Percentiles rank a stretch among this genome's conserved stretches.
These are phyloP conservation scores for Cystobasidium slooffiae DNA, from an alignment of 1,284 basidiomycete species.

Conservation along the genomic window DNA sequence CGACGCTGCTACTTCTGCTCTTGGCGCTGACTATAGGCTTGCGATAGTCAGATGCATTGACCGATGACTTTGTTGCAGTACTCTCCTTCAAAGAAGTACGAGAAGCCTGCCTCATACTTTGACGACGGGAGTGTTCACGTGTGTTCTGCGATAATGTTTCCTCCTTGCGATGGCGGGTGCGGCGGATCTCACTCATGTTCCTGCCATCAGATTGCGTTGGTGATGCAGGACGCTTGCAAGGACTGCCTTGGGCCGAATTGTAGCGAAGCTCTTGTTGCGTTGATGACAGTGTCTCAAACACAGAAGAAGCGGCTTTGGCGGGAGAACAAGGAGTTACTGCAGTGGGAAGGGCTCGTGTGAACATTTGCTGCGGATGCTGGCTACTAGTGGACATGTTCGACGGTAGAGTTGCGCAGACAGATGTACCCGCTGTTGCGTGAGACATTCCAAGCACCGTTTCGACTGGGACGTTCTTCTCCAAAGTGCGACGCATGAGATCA, in stretches of 20 bases:
- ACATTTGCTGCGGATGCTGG: too few species aligned
- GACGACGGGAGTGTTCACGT: neutral
- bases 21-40: neutral
- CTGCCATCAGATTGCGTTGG: neutral
- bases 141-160: neutral
- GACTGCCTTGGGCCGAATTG: neutral
- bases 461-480: neutral
- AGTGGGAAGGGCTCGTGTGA: too few species aligned
- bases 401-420: neutral
- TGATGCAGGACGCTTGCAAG: conserved; percentile 24
- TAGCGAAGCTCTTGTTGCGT: too few species aligned
- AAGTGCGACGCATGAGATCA: conserved; percentile 31
- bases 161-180: neutral
- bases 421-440: neutral
- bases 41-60: neutral
- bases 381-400: too few species aligned
- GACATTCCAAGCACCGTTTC: neutral
- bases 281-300: too few species aligned
- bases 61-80: neutral
- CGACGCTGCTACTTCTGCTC: neutral
- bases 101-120: conserved; percentile 4
- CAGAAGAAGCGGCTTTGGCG: too few species aligned
- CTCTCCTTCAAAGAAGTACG: neutral
- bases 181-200: neutral
- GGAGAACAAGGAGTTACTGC: neutral